Evolutionary conservation across 75 land plant species (phyloP).

Genomic region (Cunninghamia lanceolata): DNA sequence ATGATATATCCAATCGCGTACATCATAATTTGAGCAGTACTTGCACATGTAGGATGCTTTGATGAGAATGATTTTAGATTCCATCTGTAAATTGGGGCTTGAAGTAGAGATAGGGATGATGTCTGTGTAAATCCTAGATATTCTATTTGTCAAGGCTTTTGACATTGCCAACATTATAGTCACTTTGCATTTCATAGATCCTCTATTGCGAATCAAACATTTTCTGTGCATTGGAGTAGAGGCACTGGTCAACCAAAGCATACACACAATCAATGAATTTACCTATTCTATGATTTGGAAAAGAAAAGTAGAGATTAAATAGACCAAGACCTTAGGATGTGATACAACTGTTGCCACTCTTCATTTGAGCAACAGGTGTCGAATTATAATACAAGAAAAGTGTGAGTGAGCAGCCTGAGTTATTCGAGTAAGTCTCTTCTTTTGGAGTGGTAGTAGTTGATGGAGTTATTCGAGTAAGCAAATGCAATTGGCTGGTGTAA

Average conservation of each 20-base stretch:
- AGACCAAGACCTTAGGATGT: slow-evolving; percentile 41
- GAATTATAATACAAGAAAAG: too few species aligned
- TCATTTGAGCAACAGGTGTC: too few species aligned
- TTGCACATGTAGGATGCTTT: slow-evolving; percentile 92
- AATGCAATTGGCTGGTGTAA: too few species aligned
- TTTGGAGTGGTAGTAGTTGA: too few species aligned
- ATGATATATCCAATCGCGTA: slow-evolving; percentile 40
- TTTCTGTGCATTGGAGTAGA: slow-evolving; percentile 66
- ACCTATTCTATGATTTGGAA: slow-evolving; percentile 67
- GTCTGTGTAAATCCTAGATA: slow-evolving; percentile 59
- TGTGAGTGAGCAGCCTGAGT: too few species aligned
- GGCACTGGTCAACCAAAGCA: slow-evolving; percentile 62
- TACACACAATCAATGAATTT: slow-evolving; percentile 72
- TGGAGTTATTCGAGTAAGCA: too few species aligned
- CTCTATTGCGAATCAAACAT: slow-evolving; percentile 72
- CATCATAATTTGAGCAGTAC: slow-evolving; percentile 21
- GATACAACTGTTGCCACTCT: slow-evolving; percentile 92
- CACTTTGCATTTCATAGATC: slow-evolving; percentile 74
- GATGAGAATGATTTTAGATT: slow-evolving; percentile 94
- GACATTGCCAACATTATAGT: slow-evolving; percentile 73
- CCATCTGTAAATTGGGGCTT: slow-evolving; percentile 90
- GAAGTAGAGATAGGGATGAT: slow-evolving; percentile 90
- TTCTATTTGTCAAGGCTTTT: slow-evolving; percentile 70
- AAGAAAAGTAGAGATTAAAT: slow-evolving; percentile 66
- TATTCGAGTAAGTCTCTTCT: too few species aligned